Conservation (phyloP, 306 rosid genomes). For the Urtica urens region DNA sequence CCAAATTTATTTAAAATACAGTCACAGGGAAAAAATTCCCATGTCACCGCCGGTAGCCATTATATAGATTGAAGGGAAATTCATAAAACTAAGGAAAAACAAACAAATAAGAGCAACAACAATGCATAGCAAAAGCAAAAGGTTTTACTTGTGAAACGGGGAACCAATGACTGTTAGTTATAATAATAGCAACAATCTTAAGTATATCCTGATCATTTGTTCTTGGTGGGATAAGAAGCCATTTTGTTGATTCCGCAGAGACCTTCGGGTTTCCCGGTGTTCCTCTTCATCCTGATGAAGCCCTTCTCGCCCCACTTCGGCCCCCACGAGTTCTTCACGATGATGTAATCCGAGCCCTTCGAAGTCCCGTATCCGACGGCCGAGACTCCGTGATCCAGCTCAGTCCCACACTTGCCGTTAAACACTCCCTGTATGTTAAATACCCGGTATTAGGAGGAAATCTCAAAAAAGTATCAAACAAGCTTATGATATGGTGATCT, state of each 20-base stretch:
- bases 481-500: background rate
- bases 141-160: background rate
- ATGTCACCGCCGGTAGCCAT: background rate
- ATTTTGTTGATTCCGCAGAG: conserved; percentile 73
- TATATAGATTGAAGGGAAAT: conserved; percentile 16
- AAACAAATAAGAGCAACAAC: background rate
- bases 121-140: no score
- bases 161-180: background rate
- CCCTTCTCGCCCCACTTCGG: conserved; percentile 94
- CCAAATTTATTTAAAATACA: background rate
- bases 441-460: background rate
- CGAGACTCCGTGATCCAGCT: conserved; percentile 83
- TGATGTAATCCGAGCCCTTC: conserved; percentile 64
- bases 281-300: conserved; percentile 64
- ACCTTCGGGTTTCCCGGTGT: conserved; percentile 64
- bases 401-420: conserved; percentile 66
- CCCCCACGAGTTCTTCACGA: conserved; percentile 85
- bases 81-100: conserved; percentile 2
- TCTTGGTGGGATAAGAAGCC: conserved; percentile 89
- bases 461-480: background rate
- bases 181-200: background rate
- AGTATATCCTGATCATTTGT: conserved; percentile 27
- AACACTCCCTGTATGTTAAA: conserved; percentile 57
- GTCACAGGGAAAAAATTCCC: background rate
- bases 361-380: conserved; percentile 82